These are phyloP conservation scores for Aspergillus campestris DNA, from an alignment of 495 filamentous ascomycete genomes.

Conservation along the genomic window DNA sequence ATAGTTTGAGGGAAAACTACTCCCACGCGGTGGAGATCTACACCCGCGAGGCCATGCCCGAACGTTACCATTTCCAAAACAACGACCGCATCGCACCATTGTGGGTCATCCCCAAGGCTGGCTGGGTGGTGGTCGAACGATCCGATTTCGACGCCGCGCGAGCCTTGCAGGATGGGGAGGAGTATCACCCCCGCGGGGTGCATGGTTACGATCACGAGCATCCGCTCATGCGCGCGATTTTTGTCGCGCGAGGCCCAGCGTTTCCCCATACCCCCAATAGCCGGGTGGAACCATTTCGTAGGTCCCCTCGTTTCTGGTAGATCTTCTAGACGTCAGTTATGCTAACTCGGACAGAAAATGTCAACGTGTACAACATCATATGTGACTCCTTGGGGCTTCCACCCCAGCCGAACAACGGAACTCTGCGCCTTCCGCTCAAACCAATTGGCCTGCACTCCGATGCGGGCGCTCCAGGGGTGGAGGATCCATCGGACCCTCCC, in stretches of 20 bases:
- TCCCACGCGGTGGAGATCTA: slow-evolving; percentile 75
- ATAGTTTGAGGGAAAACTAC: slow-evolving; percentile 36
- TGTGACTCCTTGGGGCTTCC: slow-evolving; percentile 71
- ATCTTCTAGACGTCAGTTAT: background rate
- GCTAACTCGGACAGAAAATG: slow-evolving; percentile 57
- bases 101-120: slow-evolving; percentile 85
- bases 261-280: slow-evolving; percentile 81
- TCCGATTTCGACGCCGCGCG: slow-evolving; percentile 65
- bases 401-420: slow-evolving; percentile 77
- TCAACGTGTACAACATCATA: slow-evolving; percentile 89
- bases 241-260: slow-evolving; percentile 78
- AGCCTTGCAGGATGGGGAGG: slow-evolving; percentile 47
- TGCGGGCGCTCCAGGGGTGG: slow-evolving; percentile 22
- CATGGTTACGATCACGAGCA: slow-evolving; percentile 90
- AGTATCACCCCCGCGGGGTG: slow-evolving; percentile 68
- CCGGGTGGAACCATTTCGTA: slow-evolving; percentile 74
- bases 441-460: slow-evolving; percentile 61
- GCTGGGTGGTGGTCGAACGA: slow-evolving; percentile 79
- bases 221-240: slow-evolving; percentile 87
- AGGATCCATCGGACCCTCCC: slow-evolving; percentile 32
- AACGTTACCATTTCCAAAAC: slow-evolving; percentile 75
- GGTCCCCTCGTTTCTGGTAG: slow-evolving; percentile 24
- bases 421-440: slow-evolving; percentile 66
- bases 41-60: slow-evolving; percentile 78
- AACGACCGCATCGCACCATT: slow-evolving; percentile 85